Conservation (phyloP, 108 stramenopile genomes). For the Pseudonitzschia multistriata region DNA sequence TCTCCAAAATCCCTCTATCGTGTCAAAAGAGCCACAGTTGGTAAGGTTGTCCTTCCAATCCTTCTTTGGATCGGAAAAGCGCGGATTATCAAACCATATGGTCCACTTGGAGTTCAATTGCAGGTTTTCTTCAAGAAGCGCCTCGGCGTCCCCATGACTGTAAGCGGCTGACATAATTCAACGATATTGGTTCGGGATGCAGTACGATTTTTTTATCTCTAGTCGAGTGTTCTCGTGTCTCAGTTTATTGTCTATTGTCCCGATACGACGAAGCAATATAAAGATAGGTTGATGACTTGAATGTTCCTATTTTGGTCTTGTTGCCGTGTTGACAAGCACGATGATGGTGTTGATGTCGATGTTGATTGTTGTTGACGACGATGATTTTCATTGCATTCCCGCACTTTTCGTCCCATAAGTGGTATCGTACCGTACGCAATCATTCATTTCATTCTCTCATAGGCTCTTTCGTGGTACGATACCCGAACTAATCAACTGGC, state of each 20-base stretch:
- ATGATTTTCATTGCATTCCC: too few relatives aligned
- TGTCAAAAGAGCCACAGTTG: constrained; percentile 78
- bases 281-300: background rate
- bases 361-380: background rate
- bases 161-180: constrained; percentile 13
- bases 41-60: constrained; percentile 91
- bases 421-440: too few relatives aligned
- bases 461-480: background rate
- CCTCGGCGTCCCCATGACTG: background rate
- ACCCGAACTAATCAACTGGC: background rate
- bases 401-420: too few relatives aligned
- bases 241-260: background rate
- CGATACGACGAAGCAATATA: background rate
- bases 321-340: background rate
- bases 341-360: background rate
- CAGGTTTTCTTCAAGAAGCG: constrained; percentile 16
- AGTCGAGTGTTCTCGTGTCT: background rate
- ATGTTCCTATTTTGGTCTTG: too few relatives aligned
- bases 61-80: constrained; percentile 63
- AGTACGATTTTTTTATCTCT: background rate
- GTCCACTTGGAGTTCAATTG: constrained; percentile 77
- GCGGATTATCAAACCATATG: constrained; percentile 92
- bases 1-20: constrained; percentile 89
- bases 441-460: background rate
- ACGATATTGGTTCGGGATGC: background rate